Evolutionary conservation across 108 stramenopile species (phyloP).

Genomic region (Pseudonitzschia delicatissima): DNA sequence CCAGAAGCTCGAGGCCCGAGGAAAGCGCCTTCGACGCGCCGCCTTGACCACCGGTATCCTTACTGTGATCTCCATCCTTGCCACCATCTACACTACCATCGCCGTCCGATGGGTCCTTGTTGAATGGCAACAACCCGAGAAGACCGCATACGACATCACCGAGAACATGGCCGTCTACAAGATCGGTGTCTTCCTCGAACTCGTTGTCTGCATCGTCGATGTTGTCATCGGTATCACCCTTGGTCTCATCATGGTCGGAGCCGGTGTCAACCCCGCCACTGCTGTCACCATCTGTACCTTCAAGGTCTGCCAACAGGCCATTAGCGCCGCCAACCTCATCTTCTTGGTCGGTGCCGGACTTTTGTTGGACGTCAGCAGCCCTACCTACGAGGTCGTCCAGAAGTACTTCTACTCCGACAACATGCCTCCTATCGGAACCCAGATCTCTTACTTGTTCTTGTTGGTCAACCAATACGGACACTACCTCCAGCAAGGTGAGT

Average conservation of each 20-base stretch:
- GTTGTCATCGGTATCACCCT: constrained; percentile 28
- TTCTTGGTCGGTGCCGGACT: constrained; percentile 16
- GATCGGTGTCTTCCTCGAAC: constrained; percentile 24
- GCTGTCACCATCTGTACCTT: constrained; percentile 27
- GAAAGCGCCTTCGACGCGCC: constrained; percentile 34
- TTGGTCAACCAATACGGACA: constrained; percentile 33
- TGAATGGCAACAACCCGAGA: constrained; percentile 28
- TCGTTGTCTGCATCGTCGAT: constrained; percentile 8
- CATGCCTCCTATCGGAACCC: constrained; percentile 32
- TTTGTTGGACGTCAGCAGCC: constrained; percentile 23
- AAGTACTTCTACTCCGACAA: constrained; percentile 34
- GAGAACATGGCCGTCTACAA: constrained; percentile 19
- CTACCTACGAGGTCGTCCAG: constrained; percentile 21
- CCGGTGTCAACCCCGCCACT: constrained; percentile 37
- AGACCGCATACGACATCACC: constrained; percentile 23
- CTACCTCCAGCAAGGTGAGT: constrained; percentile 22
- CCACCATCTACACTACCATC: constrained; percentile 26
- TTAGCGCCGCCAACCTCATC: constrained; percentile 12
- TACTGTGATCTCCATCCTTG: constrained; percentile 19
- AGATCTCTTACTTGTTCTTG: constrained; percentile 28
- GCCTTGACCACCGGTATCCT: constrained; percentile 30
- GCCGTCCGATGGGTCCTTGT: constrained; percentile 34
- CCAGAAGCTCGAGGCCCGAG: constrained; percentile 20
- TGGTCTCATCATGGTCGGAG: constrained; percentile 37
- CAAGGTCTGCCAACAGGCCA: constrained; percentile 29